Evolutionary conservation across 2,329 filamentous ascomycete genomes (phyloP), one percentile per base, ranked within the genome.

Genomic region (Emergomyces africanus): DNA sequence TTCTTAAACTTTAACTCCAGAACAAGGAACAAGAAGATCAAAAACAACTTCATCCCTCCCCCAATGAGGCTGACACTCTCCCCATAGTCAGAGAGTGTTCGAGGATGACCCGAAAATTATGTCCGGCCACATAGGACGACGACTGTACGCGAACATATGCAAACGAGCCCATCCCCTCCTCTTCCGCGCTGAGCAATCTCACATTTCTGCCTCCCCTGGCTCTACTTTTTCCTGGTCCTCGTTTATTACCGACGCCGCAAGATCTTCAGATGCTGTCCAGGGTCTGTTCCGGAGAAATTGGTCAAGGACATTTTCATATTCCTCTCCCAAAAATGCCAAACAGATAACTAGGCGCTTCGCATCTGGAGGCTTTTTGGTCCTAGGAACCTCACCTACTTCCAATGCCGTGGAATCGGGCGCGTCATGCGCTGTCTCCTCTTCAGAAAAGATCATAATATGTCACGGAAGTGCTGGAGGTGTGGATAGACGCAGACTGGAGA

Each of bases 331-430:
- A 28, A 69, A 66, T 60, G 65, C 69, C 30, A 69, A 71, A 59
- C 74, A 78, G 66, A 71, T 78, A 28, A 77, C 76, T 12, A 77
- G 75, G 60, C 79, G 78, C 65, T 80, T 81, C 66, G 78, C 80
- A 39, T 82, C 81, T 1, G 78, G 81, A 28, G 78, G 81, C 5
- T 71, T 83, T 41, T 71, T 83, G 30, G 75, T 83, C 18, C 67
- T 82, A 55, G 77, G 80, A 20, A 70, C 61, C 5, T 49, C 69
- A 30, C 68, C 71, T 25, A 70, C 64, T 39, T 70, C 68, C 12
- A 60, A 61, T 30, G 68, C 68, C 20, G 69, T 70, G 28, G 72
- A 72, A 62, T 66, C 66, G 33, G 67, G 69, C 25, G 62, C 70
- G 59, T 65, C 68, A 33, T 72, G 70, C 62, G 67, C 69, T 20